These are phyloP conservation scores for Fusarium globosum DNA, from an alignment of 2,329 filamentous ascomycete genomes.

Conservation along the genomic window DNA sequence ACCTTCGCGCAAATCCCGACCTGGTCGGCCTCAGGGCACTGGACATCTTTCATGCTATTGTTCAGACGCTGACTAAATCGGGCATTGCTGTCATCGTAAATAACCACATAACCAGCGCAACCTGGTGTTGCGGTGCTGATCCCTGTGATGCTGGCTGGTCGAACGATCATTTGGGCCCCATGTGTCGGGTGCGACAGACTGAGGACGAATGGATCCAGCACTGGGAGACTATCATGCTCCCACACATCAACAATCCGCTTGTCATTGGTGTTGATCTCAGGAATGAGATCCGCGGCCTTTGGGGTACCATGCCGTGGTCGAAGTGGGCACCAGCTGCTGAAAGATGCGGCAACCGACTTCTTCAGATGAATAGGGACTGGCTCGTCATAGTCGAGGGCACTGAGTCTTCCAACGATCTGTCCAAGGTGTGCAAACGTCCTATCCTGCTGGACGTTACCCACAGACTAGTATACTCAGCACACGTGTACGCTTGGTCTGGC, in stretches of 20 bases:
- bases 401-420: constrained; percentile 73
- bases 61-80: constrained; percentile 68
- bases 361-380: constrained; percentile 71
- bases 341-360: constrained; percentile 68
- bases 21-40: constrained; percentile 66
- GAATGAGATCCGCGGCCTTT: constrained; percentile 75
- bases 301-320: constrained; percentile 75
- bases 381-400: constrained; percentile 76
- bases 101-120: constrained; percentile 76
- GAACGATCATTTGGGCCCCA: constrained; percentile 69
- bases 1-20: constrained; percentile 70
- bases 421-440: constrained; percentile 65
- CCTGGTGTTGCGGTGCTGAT: constrained; percentile 76
- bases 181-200: constrained; percentile 71
- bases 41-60: constrained; percentile 70
- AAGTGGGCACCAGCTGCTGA: constrained; percentile 74
- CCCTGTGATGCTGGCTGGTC: constrained; percentile 75
- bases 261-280: constrained; percentile 75
- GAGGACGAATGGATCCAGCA: constrained; percentile 74
- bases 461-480: constrained; percentile 73
- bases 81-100: constrained; percentile 75
- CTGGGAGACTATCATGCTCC: constrained; percentile 73
- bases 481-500: constrained; percentile 77
- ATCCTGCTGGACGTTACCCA: constrained; percentile 66
- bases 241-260: constrained; percentile 66